These are phyloP conservation scores for Ilyonectria destructans DNA, from an alignment of 2,329 filamentous ascomycete species.

Conservation along the genomic window DNA sequence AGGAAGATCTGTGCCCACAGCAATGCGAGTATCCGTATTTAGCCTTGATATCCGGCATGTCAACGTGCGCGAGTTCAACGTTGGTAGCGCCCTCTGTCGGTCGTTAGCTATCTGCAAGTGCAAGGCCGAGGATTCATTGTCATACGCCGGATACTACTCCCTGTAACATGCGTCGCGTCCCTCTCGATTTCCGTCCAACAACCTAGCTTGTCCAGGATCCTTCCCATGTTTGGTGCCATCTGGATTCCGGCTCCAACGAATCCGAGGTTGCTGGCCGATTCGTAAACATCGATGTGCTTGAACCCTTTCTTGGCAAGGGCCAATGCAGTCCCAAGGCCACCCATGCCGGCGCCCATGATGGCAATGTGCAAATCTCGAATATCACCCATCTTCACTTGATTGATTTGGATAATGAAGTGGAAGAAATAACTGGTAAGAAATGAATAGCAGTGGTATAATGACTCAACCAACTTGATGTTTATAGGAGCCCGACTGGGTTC, in stretches of 20 bases:
- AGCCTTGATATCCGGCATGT: conserved; percentile 76
- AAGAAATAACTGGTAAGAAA: not conserved
- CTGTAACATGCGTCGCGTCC: conserved; percentile 46
- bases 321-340: conserved; percentile 59
- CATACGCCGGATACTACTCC: conserved; percentile 51
- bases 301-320: conserved; percentile 53
- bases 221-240: conserved; percentile 85
- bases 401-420: not conserved
- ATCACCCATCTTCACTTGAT: conserved; percentile 34
- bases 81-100: conserved; percentile 77
- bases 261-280: conserved; percentile 43
- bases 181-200: conserved; percentile 77
- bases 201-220: conserved; percentile 81
- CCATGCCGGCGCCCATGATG: conserved; percentile 55
- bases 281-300: conserved; percentile 48
- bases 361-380: conserved; percentile 43
- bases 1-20: conserved; percentile 82
- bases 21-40: conserved; percentile 85
- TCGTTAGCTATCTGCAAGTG: conserved; percentile 17
- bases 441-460: not conserved
- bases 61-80: conserved; percentile 79
- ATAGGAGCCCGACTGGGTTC: not conserved
- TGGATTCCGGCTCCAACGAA: conserved; percentile 87
- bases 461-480: not conserved
- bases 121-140: not conserved